These are phyloP conservation scores for Erodium texanum DNA, from an alignment of 441 rosid genomes.

Conservation along the genomic window DNA sequence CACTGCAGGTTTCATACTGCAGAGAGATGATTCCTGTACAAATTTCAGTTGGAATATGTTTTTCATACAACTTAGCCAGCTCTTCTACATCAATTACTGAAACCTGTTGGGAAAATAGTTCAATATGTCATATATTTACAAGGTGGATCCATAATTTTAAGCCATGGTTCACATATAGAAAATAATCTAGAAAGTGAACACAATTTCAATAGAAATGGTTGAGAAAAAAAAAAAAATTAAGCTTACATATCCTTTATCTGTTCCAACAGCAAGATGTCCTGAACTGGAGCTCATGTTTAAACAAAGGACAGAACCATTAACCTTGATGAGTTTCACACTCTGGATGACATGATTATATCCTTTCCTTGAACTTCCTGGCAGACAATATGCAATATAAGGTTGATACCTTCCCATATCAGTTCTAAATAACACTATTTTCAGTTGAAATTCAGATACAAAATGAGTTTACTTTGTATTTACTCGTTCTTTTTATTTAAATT, in stretches of 20 bases:
- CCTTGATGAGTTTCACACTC: constrained; percentile 50
- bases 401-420: constrained; percentile 4
- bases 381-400: constrained; percentile 3
- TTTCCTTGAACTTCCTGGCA: constrained; percentile 59
- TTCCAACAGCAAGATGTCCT: constrained; percentile 60
- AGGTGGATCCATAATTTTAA: background rate
- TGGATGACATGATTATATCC: constrained; percentile 60
- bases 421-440: background rate
- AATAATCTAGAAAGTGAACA: background rate
- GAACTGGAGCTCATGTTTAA: constrained; percentile 40
- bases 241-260: constrained; percentile 87
- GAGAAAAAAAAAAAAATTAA: constrained; percentile 7
- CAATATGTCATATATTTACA: constrained; percentile 10
- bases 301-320: constrained; percentile 58
- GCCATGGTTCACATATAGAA: background rate
- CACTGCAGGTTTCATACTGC: constrained; percentile 54
- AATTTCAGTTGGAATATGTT: constrained; percentile 60
- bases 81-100: constrained; percentile 56
- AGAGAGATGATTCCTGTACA: constrained; percentile 55
- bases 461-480: background rate
- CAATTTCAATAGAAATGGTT: background rate
- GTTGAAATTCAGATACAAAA: background rate
- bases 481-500: background rate
- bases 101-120: constrained; percentile 36
- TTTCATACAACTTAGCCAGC: constrained; percentile 40